Evolutionary conservation across 2,329 filamentous ascomycete genomes (phyloP).

Genomic region (Aureobasidium namibiae): DNA sequence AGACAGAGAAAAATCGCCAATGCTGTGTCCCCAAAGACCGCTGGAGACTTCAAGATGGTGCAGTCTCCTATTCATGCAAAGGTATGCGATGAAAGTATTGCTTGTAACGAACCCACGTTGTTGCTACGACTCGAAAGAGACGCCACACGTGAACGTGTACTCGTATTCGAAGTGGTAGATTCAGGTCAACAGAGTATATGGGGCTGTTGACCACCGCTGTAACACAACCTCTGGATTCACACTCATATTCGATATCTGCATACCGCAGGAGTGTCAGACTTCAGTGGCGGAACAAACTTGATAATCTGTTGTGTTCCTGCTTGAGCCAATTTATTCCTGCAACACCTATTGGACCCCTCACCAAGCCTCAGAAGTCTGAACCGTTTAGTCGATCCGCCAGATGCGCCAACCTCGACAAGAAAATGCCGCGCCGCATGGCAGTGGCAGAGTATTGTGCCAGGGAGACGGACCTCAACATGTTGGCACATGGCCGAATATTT

Average conservation of each 20-base stretch:
- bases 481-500: not conserved
- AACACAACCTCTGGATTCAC: not conserved
- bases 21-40: not conserved
- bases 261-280: not conserved
- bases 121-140: not conserved
- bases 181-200: not conserved
- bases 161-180: not conserved
- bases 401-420: constrained; percentile 5
- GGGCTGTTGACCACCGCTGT: not conserved
- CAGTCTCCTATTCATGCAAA: not conserved
- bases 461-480: not conserved
- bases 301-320: not conserved
- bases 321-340: constrained; percentile 2
- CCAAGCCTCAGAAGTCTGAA: constrained; percentile 9
- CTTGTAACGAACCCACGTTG: not conserved
- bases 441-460: not conserved
- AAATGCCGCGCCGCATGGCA: constrained; percentile 12
- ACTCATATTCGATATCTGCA: not conserved
- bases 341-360: not conserved
- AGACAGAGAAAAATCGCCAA: no score
- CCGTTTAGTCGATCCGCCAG: constrained; percentile 7
- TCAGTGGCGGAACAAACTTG: not conserved
- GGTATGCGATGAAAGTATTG: not conserved
- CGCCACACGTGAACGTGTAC: not conserved
- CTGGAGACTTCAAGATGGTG: not conserved